Evolutionary conservation across 441 rosid genomes (phyloP).

Genomic region (Corymbia citriodora): DNA sequence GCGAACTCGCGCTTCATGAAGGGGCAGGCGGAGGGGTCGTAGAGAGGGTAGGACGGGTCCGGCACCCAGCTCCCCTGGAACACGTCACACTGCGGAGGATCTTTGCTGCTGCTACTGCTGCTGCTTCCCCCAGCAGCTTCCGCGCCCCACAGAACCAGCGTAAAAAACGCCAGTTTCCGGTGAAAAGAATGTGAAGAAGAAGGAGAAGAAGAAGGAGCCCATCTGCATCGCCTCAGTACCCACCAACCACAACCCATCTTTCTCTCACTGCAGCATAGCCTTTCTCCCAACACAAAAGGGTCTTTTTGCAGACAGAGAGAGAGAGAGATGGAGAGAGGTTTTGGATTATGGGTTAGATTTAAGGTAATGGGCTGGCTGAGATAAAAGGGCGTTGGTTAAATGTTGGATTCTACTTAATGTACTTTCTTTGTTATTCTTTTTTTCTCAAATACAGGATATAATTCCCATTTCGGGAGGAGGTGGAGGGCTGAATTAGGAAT

Average conservation of each 20-base stretch:
- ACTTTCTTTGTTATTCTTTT: not conserved
- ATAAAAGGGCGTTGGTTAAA: not conserved
- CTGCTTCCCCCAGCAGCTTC: not conserved
- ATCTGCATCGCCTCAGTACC: not conserved
- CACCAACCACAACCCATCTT: not conserved
- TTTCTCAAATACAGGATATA: not conserved
- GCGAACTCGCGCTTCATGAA: constrained; percentile 66
- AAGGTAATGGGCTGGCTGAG: not conserved
- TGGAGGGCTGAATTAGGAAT: not conserved
- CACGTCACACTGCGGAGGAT: constrained; percentile 25
- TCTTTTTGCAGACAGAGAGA: not conserved
- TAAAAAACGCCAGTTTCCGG: not conserved
- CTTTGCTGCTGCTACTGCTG: not conserved
- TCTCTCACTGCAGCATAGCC: not conserved
- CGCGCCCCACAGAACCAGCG: not conserved
- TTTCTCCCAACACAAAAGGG: not conserved
- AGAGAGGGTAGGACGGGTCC: constrained; percentile 54
- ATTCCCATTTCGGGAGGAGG: not conserved
- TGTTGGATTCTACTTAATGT: not conserved
- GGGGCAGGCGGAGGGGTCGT: constrained; percentile 47
- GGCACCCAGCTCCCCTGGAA: constrained; percentile 61
- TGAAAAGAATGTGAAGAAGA: not conserved
- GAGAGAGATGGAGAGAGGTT: not conserved
- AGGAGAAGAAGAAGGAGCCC: not conserved
- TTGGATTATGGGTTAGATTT: not conserved